phyloP scores from a whole-genome alignment of 1,284 basidiomycete genomes.

The Moesziomyces antarcticus region DNA sequence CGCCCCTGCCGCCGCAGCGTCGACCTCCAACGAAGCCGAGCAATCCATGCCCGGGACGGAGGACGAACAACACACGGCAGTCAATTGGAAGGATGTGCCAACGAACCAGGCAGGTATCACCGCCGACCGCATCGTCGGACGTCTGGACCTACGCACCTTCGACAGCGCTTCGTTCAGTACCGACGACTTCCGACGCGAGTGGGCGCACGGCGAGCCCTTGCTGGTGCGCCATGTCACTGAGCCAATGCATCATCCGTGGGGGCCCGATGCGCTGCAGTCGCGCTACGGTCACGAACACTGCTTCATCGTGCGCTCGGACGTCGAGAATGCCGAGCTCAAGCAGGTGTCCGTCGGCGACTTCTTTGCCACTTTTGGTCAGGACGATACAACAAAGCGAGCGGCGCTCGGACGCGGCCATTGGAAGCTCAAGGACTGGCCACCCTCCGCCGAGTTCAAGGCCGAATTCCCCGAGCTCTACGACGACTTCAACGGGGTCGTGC shows the following conservation, averaged over 20 bases:
- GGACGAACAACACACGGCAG: slow-evolving; percentile 1
- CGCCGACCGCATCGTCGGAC: slow-evolving; percentile 30
- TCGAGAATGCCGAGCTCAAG: slow-evolving; percentile 74
- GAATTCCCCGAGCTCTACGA: slow-evolving; percentile 87
- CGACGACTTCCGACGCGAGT: slow-evolving; percentile 26
- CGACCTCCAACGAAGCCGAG: not conserved
- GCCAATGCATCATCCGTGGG: slow-evolving; percentile 72
- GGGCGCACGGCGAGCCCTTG: slow-evolving; percentile 52
- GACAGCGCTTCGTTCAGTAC: slow-evolving; percentile 17
- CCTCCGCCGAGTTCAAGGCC: slow-evolving; percentile 82
- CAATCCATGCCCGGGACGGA: no score
- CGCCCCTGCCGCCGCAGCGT: not conserved
- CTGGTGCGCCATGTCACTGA: slow-evolving; percentile 47
- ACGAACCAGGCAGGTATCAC: slow-evolving; percentile 17
- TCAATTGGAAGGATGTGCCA: slow-evolving; percentile 17
- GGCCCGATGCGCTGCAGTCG: slow-evolving; percentile 78
- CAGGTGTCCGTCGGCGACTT: slow-evolving; percentile 77
- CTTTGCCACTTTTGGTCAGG: slow-evolving; percentile 81
- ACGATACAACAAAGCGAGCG: slow-evolving; percentile 71
- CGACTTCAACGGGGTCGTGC: slow-evolving; percentile 84
- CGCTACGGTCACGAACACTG: slow-evolving; percentile 75
- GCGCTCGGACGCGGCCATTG: slow-evolving; percentile 69
- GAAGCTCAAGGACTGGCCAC: slow-evolving; percentile 96
- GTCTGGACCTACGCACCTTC: slow-evolving; percentile 18
- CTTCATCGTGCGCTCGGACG: slow-evolving; percentile 71